phyloP scores from a whole-genome alignment of 23 red algal species.

The Gracilaria domingensis region DNA sequence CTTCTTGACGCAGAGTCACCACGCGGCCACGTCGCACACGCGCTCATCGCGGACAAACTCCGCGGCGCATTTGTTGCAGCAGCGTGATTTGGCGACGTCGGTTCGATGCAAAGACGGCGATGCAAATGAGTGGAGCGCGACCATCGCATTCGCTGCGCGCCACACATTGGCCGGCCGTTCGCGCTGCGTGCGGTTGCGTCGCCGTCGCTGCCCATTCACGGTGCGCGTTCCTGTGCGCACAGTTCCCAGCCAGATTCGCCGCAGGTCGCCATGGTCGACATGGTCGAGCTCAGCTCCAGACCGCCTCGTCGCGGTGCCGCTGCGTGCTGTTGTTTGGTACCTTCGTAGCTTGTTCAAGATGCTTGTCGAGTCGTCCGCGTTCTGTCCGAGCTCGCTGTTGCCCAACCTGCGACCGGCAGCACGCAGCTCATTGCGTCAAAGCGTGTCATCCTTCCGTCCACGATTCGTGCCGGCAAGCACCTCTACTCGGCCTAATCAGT shows the following conservation, averaged over 20 bases:
- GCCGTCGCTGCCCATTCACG: background rate
- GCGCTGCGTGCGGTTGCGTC: background rate
- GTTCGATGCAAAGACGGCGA: background rate
- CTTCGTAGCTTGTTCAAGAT: background rate
- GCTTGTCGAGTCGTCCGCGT: slow-evolving; percentile 6
- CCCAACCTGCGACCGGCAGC: background rate
- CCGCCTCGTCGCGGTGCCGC: background rate
- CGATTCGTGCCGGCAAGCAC: background rate
- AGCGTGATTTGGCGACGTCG: background rate
- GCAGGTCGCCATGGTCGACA: background rate
- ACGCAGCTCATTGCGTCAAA: background rate
- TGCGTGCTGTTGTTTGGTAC: background rate
- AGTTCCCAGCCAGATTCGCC: background rate
- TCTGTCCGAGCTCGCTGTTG: slow-evolving; percentile 12
- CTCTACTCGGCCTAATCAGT: background rate
- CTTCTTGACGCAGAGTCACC: background rate
- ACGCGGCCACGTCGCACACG: background rate
- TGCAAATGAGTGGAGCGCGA: background rate
- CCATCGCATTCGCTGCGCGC: background rate
- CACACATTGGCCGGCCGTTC: background rate
- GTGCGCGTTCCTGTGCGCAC: background rate
- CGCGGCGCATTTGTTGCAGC: background rate
- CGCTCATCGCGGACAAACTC: background rate
- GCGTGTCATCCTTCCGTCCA: slow-evolving; percentile 23
- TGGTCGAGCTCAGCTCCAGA: background rate